Conservation (phyloP, 1,284 basidiomycete genomes). For the Stereum hirsutum region DNA sequence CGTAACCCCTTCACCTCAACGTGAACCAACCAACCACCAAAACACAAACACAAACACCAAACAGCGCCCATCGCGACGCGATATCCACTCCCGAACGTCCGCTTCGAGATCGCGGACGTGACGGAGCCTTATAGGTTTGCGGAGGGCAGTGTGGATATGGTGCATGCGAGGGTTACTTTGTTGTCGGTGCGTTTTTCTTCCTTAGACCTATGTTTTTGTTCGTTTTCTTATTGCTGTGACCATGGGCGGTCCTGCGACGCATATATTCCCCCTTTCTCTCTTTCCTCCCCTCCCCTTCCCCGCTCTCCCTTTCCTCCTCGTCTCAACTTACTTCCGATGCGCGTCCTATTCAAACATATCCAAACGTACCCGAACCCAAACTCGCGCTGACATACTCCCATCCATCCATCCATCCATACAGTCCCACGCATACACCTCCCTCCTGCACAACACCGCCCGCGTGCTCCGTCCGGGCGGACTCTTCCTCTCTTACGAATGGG, state of each 20-base stretch:
- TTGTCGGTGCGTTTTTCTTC: conserved; percentile 41
- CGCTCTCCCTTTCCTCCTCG: background rate
- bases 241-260: background rate
- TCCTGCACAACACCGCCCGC: conserved; percentile 48
- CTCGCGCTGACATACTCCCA: background rate
- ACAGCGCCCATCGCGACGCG: conserved; percentile 61
- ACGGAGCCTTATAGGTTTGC: conserved; percentile 38
- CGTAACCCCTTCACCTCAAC: background rate
- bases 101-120: conserved; percentile 57
- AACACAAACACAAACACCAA: conserved; percentile 5
- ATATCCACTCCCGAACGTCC: conserved; percentile 46
- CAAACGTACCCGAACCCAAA: too few relatives aligned
- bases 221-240: too few relatives aligned
- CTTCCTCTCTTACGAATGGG: conserved; percentile 57
- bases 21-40: background rate
- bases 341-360: too few relatives aligned
- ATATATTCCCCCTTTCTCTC: background rate
- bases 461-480: conserved; percentile 55
- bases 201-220: background rate
- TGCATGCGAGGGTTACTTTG: conserved; percentile 49
- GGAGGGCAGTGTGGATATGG: conserved; percentile 44
- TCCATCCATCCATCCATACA: conserved; percentile 16
- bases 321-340: conserved; percentile 4
- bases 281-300: conserved; percentile 2
- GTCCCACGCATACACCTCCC: conserved; percentile 37